These are phyloP conservation scores for Ophiosphaerella narmari DNA, from an alignment of 2,329 filamentous ascomycete species.

Conservation along the genomic window DNA sequence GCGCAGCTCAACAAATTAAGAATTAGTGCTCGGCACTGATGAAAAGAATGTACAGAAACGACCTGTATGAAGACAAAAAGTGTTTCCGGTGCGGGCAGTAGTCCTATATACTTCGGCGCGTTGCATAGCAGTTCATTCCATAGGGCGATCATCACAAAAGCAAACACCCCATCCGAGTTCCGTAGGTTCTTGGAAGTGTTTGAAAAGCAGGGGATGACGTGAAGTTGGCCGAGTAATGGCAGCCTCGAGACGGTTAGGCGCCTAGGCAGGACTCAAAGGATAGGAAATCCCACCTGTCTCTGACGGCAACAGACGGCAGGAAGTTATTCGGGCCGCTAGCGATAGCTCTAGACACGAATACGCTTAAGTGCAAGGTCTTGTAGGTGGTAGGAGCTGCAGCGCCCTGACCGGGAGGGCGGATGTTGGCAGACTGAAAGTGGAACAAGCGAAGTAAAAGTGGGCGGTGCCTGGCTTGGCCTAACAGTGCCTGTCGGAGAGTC, in stretches of 20 bases:
- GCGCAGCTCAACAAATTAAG: conserved; percentile 29
- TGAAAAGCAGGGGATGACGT: conserved; percentile 12
- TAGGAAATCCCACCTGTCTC: conserved; percentile 16
- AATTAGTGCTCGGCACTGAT: conserved; percentile 29
- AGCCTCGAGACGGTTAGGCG: conserved; percentile 15
- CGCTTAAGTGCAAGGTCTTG: conserved; percentile 5
- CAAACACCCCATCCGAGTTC: conserved; percentile 13
- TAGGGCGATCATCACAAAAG: conserved; percentile 9
- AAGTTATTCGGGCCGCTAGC: neutral
- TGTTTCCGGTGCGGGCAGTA: neutral
- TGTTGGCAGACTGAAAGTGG: neutral
- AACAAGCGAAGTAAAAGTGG: conserved; percentile 3
- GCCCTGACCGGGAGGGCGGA: conserved; percentile 13
- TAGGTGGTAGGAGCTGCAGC: neutral
- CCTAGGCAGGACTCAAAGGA: conserved; percentile 10
- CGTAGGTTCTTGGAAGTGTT: conserved; percentile 15
- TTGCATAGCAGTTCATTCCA: conserved; percentile 5
- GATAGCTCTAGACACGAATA: conserved; percentile 9
- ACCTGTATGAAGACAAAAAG: conserved; percentile 5
- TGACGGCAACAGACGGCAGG: conserved; percentile 15
- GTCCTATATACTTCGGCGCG: conserved; percentile 13
- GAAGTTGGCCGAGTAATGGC: conserved; percentile 7
- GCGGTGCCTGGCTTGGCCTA: conserved; percentile 21
- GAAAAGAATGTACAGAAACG: conserved; percentile 17
- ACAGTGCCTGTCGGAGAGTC: conserved; percentile 21